These are phyloP conservation scores for Astrephomene gubernaculifera DNA, from an alignment of 139 green algal genomes.

Conservation along the genomic window DNA sequence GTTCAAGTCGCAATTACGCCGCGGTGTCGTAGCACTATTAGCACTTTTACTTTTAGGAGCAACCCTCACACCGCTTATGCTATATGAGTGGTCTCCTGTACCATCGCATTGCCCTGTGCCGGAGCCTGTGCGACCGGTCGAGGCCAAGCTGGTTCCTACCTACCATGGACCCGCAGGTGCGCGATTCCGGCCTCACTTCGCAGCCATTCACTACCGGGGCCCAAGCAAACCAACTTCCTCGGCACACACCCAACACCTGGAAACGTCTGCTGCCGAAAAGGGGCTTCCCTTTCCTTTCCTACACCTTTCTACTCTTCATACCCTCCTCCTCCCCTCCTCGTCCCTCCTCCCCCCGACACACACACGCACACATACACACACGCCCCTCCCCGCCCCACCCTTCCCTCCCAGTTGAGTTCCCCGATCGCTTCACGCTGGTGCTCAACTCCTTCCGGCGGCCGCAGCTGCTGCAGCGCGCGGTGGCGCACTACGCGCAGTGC, in stretches of 20 bases:
- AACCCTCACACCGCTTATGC: too few species aligned
- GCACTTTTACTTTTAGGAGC: too few species aligned
- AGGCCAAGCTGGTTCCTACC: background rate
- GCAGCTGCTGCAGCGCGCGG: slow-evolving; percentile 52
- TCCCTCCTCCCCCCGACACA: too few species aligned
- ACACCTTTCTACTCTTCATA: too few species aligned
- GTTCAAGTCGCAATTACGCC: too few species aligned
- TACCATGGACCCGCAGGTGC: slow-evolving; percentile 29
- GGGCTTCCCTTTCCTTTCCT: background rate
- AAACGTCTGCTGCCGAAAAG: too few species aligned
- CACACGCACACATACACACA: too few species aligned
- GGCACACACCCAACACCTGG: too few species aligned
- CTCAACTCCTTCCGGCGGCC: slow-evolving; percentile 66
- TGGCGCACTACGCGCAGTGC: slow-evolving; percentile 62
- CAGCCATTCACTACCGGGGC: too few species aligned
- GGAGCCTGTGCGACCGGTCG: background rate
- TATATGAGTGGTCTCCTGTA: background rate
- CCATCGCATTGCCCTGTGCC: slow-evolving; percentile 4
- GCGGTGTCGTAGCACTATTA: too few species aligned
- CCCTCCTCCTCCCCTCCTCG: background rate
- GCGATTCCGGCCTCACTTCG: too few species aligned
- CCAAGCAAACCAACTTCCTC: too few species aligned
- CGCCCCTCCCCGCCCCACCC: background rate
- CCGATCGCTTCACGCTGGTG: slow-evolving; percentile 61
- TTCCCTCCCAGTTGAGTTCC: slow-evolving; percentile 22